phyloP scores from a whole-genome alignment of 805 yeast genomes.

The Lipomyces chichibuensis region DNA sequence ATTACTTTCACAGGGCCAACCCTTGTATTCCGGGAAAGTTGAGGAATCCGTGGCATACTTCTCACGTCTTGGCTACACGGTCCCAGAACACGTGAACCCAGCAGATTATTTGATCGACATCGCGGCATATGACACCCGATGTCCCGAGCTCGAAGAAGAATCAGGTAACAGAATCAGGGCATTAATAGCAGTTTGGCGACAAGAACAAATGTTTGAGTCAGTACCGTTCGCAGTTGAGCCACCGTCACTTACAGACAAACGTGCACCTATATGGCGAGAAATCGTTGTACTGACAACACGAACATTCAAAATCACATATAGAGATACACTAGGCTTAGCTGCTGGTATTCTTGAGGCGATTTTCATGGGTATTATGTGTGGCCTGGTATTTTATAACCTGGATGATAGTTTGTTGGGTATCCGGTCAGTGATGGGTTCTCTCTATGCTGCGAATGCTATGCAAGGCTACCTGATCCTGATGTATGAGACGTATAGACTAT shows the following conservation, averaged over 20 bases:
- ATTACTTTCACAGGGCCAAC: conserved; percentile 63
- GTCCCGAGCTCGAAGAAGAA: conserved; percentile 45
- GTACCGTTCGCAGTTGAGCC: conserved; percentile 13
- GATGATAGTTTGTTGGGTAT: conserved; percentile 63
- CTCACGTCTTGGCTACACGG: conserved; percentile 48
- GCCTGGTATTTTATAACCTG: conserved; percentile 70
- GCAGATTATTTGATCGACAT: conserved; percentile 64
- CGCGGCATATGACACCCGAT: conserved; percentile 58
- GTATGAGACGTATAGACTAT: conserved; percentile 62
- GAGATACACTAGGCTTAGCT: conserved; percentile 57
- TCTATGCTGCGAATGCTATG: conserved; percentile 57
- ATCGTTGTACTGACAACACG: conserved; percentile 51
- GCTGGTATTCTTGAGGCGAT: conserved; percentile 53
- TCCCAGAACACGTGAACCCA: conserved; percentile 58
- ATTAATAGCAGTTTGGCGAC: conserved; percentile 49
- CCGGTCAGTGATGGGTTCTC: conserved; percentile 57
- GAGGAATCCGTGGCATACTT: conserved; percentile 55
- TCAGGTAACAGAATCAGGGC: conserved; percentile 45
- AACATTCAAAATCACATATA: conserved; percentile 50
- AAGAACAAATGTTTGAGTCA: conserved; percentile 5
- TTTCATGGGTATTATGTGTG: conserved; percentile 62
- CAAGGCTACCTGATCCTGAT: conserved; percentile 60
- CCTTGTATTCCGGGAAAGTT: conserved; percentile 54
- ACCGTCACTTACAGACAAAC: conserved; percentile 37
- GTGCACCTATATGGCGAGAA: conserved; percentile 52